Conservation (phyloP, 208 protist species). For the Trypanosoma theileri region DNA sequence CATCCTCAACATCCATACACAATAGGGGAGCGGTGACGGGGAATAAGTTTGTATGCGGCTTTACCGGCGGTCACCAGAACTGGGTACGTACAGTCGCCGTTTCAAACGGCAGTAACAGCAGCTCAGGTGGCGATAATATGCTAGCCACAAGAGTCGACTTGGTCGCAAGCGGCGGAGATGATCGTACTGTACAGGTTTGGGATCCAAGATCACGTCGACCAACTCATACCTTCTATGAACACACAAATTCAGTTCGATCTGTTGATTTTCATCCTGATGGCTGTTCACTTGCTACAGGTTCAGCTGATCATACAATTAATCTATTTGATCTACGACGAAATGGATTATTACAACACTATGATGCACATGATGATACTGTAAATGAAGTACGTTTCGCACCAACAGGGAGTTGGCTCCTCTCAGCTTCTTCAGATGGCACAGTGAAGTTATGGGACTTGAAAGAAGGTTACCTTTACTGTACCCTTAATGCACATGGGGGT, state of each 20-base stretch:
- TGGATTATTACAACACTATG: constrained; percentile 83
- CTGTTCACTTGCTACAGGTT: constrained; percentile 68
- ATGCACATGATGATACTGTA: constrained; percentile 66
- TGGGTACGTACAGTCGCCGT: constrained; percentile 78
- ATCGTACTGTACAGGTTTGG: constrained; percentile 80
- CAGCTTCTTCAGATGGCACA: constrained; percentile 68
- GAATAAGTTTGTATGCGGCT: constrained; percentile 56
- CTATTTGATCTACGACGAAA: constrained; percentile 86
- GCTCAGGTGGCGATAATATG: not conserved
- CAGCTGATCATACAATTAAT: constrained; percentile 70
- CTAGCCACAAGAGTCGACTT: constrained; percentile 41
- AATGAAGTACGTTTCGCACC: constrained; percentile 73
- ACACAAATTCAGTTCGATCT: constrained; percentile 46
- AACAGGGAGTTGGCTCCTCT: constrained; percentile 80
- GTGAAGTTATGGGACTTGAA: constrained; percentile 87
- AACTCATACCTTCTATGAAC: constrained; percentile 71
- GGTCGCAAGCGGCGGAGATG: constrained; percentile 83
- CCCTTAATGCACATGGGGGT: constrained; percentile 78
- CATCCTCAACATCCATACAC: constrained; percentile 1
- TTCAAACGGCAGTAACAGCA: constrained; percentile 35
- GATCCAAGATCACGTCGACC: constrained; percentile 53
- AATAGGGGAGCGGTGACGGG: constrained; percentile 4
- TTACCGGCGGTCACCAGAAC: constrained; percentile 75
- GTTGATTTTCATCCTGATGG: constrained; percentile 88
- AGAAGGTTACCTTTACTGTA: constrained; percentile 85